Conservation (phyloP, 169 alveolate genomes). For the Plasmodium relictum region DNA sequence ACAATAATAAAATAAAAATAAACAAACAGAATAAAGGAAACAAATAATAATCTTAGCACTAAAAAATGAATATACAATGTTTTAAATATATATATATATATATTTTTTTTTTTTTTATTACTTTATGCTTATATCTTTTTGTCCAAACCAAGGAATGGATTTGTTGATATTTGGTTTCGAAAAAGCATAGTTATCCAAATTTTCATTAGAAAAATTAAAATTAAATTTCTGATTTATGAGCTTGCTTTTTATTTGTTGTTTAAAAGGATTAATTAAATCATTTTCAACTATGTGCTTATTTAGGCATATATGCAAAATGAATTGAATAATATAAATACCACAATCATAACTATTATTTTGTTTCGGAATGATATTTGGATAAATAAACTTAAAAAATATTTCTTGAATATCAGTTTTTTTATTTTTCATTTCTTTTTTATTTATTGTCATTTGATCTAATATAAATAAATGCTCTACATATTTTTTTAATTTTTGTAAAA, state of each 20-base stretch:
- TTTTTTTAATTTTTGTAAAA: conserved; percentile 43
- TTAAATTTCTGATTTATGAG: not conserved
- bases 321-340: conserved; percentile 80
- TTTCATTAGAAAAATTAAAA: not conserved
- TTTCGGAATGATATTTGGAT: conserved; percentile 70
- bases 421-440: not conserved
- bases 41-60: not conserved
- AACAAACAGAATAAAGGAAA: not conserved
- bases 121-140: conserved; percentile 53
- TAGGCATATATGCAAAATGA: conserved; percentile 74
- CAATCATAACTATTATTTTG: conserved; percentile 82
- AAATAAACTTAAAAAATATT: conserved; percentile 73
- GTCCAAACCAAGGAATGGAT: conserved; percentile 57
- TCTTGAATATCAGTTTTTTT: not conserved
- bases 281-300: conserved; percentile 53
- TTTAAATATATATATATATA: not conserved
- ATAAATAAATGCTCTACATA: conserved; percentile 45
- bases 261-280: conserved; percentile 47
- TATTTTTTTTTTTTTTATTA: not conserved
- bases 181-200: not conserved
- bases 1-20: not conserved
- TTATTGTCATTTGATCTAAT: conserved; percentile 6
- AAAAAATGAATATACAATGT: too few species aligned
- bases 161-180: not conserved
- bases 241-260: conserved; percentile 8